Evolutionary conservation across 148 eudicot genomes (phyloP), one percentile per base, ranked within the genome.

Genomic region (Nepenthes gracilis): DNA sequence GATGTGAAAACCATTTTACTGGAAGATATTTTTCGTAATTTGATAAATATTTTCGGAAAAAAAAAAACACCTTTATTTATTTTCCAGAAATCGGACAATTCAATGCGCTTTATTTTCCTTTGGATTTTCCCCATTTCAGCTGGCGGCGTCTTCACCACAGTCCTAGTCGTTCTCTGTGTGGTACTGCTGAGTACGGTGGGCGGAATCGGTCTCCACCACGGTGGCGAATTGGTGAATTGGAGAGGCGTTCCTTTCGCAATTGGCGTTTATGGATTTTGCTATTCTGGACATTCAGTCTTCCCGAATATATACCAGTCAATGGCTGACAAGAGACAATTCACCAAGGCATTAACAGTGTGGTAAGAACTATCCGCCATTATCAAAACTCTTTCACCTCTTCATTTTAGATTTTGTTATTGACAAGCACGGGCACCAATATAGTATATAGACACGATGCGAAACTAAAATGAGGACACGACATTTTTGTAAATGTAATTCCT

Each of bases 271-370:
- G 98, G 94, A 7, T 92, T 81, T 75, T 88, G 96, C 68, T 92
- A 75, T 55, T 80, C 98, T 0, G 98, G 98, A 36, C 98, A 85
- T 70, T 67, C 94, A 14, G 96, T 88, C 32, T 83, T 92, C 67
- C 98, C 98, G 35, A 92, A 92, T 65, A 88, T 92, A 36, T 92
- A 92, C 63, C 96, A 92, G 60, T 92, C 96, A 34, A 92, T 92
- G 98, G 90, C 91, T 36, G 83, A 92, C 71, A 92, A 88, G 65
- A 80, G 79, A 36, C 75, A 88, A 77, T 92, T 88, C 68, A 85
- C 80, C 15, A 64, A 67, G 35, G 98, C 98, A 47, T 36, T 88
- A 12, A 47, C 79, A 45, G 37, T 75, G 54, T 72, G 86, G 96
- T 92, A 73, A 13, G 45, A 1, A 52, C 14, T 12, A 48, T 38